Base-by-base conservation (phyloP, 2,329 filamentous ascomycete species). In the Penicillium sclerotiorum region DNA sequence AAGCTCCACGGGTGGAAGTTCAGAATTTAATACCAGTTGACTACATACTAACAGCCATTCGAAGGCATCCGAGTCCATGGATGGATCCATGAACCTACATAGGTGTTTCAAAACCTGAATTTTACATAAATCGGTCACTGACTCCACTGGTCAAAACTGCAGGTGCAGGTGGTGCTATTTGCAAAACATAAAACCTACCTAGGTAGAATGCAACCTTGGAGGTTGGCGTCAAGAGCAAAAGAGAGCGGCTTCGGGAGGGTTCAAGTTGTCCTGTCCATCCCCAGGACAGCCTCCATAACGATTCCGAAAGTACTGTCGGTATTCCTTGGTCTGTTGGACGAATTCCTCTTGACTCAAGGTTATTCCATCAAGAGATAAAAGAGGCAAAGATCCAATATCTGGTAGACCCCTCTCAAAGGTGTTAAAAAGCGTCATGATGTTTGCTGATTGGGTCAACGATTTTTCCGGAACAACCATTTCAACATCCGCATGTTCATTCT, bases 271-370 rank as follows among this genome's bases (percentile, higher is more conserved):
- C 21, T 64, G 64, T 8, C 71, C 67, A 2, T 63, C n/a, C n/a
- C n/a, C 67, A 20, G 67, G 66, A 61, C 90, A 95, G 1, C 81
- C 82, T n/a, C 90, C 90, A 12, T 90, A 79, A 3, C 81, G 73
- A 44, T 72, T 69, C 36, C 84, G 80, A 63, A 94, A 93, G 12
- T 74, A 62, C 0, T 70, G 62, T 4, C 80, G 74, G 61, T 86
- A 90, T 5, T 77, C 72, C 1, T 67, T 53, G 2, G 84, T 80
- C 2, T 70, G 68, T 2, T 66, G 62, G 74, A 73, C 4, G 61
- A 64, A 1, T 73, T 55, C 2, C 66, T 68, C 9, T 75, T 69
- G n/a, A 61, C 56, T 54, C 12, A 61, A 27, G 17, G 39, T 25
- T 17, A 75, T 70, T 1, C 89, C 89, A 21, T 85, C 78, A 78